Conservation (phyloP, 2,329 filamentous ascomycete genomes). For the Coniochaeta sp. region DNA sequence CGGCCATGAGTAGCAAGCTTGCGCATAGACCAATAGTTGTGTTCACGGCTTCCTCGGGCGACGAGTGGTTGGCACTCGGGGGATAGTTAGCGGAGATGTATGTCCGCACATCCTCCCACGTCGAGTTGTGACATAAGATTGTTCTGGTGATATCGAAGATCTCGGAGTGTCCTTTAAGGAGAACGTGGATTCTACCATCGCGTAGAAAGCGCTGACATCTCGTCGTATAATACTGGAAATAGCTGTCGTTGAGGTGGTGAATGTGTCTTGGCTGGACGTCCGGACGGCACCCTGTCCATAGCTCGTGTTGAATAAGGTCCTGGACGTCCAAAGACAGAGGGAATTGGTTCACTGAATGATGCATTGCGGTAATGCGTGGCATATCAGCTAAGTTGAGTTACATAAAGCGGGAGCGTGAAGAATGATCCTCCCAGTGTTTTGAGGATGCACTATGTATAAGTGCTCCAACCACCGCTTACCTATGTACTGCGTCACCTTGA, state of each 20-base stretch:
- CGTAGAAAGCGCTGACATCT: conserved; percentile 6
- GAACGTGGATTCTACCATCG: conserved; percentile 7
- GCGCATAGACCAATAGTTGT: conserved; percentile 6
- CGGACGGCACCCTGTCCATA: conserved; percentile 2
- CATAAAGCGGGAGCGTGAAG: too few species aligned
- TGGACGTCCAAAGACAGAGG: neutral
- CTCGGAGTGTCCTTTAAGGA: conserved; percentile 1
- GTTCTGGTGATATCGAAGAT: neutral
- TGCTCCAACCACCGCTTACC: too few species aligned
- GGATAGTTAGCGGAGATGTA: neutral
- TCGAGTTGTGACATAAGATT: conserved; percentile 1
- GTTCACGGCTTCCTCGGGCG: neutral
- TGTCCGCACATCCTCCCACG: neutral
- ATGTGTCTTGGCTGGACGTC: neutral
- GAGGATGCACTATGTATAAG: too few species aligned
- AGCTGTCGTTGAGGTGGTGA: neutral
- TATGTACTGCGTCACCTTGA: too few species aligned
- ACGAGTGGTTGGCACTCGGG: neutral
- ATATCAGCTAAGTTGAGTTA: too few species aligned
- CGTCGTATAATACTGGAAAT: conserved; percentile 6
- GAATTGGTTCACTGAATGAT: conserved; percentile 4
- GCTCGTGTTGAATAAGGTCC: neutral
- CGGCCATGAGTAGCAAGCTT: conserved; percentile 6
- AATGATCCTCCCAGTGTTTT: too few species aligned
- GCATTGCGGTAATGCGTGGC: neutral